A percentile compares a stretch with the other conserved stretches of the same genome.
These are phyloP conservation scores for Globisporangium cystogenes DNA, from an alignment of 352 stramenopile genomes.

Conservation along the genomic window DNA sequence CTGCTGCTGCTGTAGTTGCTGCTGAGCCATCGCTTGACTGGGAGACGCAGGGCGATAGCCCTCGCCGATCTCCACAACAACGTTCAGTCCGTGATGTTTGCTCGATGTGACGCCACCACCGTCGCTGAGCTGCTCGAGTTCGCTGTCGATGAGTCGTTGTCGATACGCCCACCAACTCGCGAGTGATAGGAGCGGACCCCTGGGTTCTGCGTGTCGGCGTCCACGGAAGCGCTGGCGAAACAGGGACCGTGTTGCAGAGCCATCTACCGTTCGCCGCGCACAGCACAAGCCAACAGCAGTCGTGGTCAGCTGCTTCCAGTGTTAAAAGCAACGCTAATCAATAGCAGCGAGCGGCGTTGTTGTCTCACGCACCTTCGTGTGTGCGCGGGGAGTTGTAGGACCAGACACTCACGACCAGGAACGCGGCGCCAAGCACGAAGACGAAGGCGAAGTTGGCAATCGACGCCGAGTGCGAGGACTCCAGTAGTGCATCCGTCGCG, in stretches of 20 bases:
- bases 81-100: background rate
- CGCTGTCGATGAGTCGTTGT: conserved; percentile 37
- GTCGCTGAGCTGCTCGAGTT: conserved; percentile 11
- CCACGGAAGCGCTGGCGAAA: conserved; percentile 12
- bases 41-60: conserved; percentile 5
- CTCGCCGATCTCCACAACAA: conserved; percentile 3
- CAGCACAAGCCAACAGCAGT: background rate
- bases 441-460: conserved; percentile 19
- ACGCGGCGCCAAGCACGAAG: conserved; percentile 18
- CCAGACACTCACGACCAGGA: conserved; percentile 6
- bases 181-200: conserved; percentile 14
- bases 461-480: background rate
- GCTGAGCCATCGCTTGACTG: background rate
- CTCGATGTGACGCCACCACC: background rate
- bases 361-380: background rate
- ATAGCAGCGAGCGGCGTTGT: background rate
- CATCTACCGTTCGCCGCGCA: conserved; percentile 2
- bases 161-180: conserved; percentile 37
- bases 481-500: background rate
- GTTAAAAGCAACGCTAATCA: background rate
- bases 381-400: conserved; percentile 2
- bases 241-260: conserved; percentile 15
- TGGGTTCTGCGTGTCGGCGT: conserved; percentile 9
- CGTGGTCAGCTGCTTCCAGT: too few species aligned
- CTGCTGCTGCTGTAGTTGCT: background rate